phyloP scores from a whole-genome alignment of 495 filamentous ascomycete genomes.

The Venustampulla echinocandica region DNA sequence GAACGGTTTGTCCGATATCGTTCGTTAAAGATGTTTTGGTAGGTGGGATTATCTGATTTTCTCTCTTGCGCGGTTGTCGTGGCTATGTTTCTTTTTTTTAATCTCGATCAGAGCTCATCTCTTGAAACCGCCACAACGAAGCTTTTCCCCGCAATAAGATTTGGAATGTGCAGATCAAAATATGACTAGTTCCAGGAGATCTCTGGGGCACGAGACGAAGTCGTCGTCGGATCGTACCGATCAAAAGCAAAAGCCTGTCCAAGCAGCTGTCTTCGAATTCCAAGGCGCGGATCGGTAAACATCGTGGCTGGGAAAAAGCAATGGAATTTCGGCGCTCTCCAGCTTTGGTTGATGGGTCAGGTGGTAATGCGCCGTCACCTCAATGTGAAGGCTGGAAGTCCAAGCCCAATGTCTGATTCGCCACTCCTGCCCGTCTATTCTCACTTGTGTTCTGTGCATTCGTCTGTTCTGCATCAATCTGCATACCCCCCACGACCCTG shows the following conservation, averaged over 20 bases:
- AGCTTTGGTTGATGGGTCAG: not conserved
- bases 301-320: no score
- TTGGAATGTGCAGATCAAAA: no score
- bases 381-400: not conserved
- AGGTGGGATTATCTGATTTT: constrained; percentile 27
- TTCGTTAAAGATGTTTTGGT: constrained; percentile 66
- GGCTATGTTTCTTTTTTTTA: not conserved
- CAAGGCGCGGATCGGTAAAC: no score
- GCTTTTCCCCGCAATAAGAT: no score
- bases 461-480: no score
- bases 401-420: constrained; percentile 1
- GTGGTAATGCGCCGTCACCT: constrained; percentile 1
- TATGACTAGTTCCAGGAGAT: no score
- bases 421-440: not conserved
- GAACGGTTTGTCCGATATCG: constrained; percentile 61
- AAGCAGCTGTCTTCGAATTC: no score
- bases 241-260: not conserved
- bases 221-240: not conserved
- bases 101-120: not conserved
- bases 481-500: not conserved
- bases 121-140: no score
- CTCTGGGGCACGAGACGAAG: not conserved
- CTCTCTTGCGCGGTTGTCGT: not conserved
- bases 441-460: no score
- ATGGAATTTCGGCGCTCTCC: no score